A percentile compares a stretch with the other conserved stretches of the same genome.
These are phyloP conservation scores for Phylloporus sp. DNA, from an alignment of 1,284 basidiomycete genomes.

Conservation along the genomic window DNA sequence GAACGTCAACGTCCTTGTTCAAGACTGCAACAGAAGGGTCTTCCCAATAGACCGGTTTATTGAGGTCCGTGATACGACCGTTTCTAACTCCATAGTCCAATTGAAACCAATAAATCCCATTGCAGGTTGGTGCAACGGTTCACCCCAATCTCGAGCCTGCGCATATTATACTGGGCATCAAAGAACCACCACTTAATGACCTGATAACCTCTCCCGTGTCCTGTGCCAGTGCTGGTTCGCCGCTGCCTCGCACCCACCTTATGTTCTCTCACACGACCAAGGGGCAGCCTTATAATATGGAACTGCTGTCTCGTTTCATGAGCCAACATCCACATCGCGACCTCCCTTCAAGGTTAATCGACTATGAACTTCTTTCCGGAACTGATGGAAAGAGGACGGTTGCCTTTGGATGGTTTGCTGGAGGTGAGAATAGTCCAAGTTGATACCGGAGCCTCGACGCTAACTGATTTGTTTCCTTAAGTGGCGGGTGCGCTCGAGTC, in stretches of 20 bases:
- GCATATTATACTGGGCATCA: conserved; percentile 86
- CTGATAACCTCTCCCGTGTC: conserved; percentile 59
- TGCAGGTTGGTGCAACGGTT: conserved; percentile 78
- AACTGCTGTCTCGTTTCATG: conserved; percentile 76
- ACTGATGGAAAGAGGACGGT: conserved; percentile 77
- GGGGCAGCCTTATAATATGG: conserved; percentile 85
- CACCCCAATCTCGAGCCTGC: conserved; percentile 67
- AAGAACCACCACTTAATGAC: conserved; percentile 78
- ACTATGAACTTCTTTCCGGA: conserved; percentile 84
- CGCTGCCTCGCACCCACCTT: conserved; percentile 67
- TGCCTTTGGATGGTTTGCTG: conserved; percentile 90
- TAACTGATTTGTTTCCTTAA: conserved; percentile 37
- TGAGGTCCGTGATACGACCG: conserved; percentile 54
- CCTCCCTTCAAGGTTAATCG: conserved; percentile 68
- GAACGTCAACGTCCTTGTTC: conserved; percentile 74
- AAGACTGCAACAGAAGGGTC: conserved; percentile 79
- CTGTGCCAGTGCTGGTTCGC: conserved; percentile 30
- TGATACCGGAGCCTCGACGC: conserved; percentile 3
- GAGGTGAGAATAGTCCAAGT: conserved; percentile 57
- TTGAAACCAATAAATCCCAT: conserved; percentile 19
- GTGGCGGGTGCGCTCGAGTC: conserved; percentile 88
- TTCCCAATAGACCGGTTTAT: conserved; percentile 72
- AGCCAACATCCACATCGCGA: conserved; percentile 25
- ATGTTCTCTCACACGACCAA: conserved; percentile 95
- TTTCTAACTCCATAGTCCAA: neutral